Evolutionary conservation across 805 yeast species (phyloP).

Genomic region (Kodamaea nitidulidarum): DNA sequence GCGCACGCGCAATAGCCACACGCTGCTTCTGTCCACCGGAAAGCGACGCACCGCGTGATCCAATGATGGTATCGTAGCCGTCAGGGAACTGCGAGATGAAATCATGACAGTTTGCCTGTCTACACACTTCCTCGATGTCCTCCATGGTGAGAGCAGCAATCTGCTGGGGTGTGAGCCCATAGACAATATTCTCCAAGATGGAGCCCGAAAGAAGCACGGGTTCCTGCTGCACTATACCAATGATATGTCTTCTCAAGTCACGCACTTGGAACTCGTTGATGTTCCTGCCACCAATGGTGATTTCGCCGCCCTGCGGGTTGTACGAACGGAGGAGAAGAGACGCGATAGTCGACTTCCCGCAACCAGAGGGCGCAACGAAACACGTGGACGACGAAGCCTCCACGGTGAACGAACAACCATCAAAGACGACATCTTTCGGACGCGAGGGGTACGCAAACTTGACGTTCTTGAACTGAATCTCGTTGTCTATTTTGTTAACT

Average conservation of each 20-base stretch:
- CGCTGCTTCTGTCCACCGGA: conserved; percentile 80
- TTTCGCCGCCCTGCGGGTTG: conserved; percentile 45
- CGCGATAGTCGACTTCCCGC: conserved; percentile 60
- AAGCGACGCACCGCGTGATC: conserved; percentile 52
- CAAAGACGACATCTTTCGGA: conserved; percentile 32
- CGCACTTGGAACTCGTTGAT: conserved; percentile 46
- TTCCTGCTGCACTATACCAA: conserved; percentile 62
- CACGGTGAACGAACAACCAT: conserved; percentile 35
- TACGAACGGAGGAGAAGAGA: conserved; percentile 51
- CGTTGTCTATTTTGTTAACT: conserved; percentile 17
- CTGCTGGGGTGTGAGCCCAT: conserved; percentile 43
- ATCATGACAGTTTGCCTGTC: conserved; percentile 56
- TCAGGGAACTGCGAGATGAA: conserved; percentile 54
- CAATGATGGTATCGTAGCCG: conserved; percentile 55
- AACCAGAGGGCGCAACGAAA: conserved; percentile 56
- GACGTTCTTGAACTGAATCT: conserved; percentile 36
- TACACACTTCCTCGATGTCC: conserved; percentile 40
- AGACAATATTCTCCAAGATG: conserved; percentile 51
- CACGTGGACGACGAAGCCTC: conserved; percentile 36
- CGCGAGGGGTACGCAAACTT: conserved; percentile 41
- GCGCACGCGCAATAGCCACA: conserved; percentile 70
- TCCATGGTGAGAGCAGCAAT: conserved; percentile 35
- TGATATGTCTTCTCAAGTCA: conserved; percentile 43
- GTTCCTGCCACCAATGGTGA: conserved; percentile 49
- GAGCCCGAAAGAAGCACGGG: conserved; percentile 56